A percentile compares a stretch with the other conserved stretches of the same genome.
Conservation (phyloP, 2,329 filamentous ascomycete genomes). For the Penicillium sp. region DNA sequence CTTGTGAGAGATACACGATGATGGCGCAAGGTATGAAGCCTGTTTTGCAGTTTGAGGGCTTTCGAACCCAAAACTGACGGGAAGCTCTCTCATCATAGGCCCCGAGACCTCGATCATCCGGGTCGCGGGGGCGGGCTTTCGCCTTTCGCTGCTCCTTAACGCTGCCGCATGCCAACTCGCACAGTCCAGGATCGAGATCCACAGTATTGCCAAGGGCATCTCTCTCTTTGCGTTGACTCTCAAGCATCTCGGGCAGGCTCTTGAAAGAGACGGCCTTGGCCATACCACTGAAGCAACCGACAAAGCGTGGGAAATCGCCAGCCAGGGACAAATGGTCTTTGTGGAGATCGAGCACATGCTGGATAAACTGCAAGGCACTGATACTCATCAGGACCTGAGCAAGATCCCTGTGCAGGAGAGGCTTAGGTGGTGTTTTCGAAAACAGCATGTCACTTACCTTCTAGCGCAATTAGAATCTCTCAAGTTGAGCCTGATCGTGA, state of each 20-base stretch:
- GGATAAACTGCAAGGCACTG: conserved; percentile 34
- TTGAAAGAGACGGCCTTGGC: conserved; percentile 34
- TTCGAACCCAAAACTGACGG: background rate
- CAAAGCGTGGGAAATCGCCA: conserved; percentile 40
- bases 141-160: conserved; percentile 45
- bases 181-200: conserved; percentile 42
- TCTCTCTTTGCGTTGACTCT: conserved; percentile 44
- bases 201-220: conserved; percentile 45
- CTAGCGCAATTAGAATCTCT: conserved; percentile 45
- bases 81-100: conserved; percentile 5
- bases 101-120: conserved; percentile 24
- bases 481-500: conserved; percentile 43
- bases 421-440: conserved; percentile 45
- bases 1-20: conserved; percentile 1
- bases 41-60: background rate
- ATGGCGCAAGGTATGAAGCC: conserved; percentile 20
- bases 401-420: conserved; percentile 36
- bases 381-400: conserved; percentile 26
- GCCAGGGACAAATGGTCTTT: conserved; percentile 42
- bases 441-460: conserved; percentile 44
- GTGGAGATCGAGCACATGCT: conserved; percentile 47
- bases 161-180: conserved; percentile 45
- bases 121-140: conserved; percentile 37
- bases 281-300: conserved; percentile 36
- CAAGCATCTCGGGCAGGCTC: conserved; percentile 39